phyloP scores from a whole-genome alignment of 495 filamentous ascomycete genomes.

The Aspergillus indologenus region DNA sequence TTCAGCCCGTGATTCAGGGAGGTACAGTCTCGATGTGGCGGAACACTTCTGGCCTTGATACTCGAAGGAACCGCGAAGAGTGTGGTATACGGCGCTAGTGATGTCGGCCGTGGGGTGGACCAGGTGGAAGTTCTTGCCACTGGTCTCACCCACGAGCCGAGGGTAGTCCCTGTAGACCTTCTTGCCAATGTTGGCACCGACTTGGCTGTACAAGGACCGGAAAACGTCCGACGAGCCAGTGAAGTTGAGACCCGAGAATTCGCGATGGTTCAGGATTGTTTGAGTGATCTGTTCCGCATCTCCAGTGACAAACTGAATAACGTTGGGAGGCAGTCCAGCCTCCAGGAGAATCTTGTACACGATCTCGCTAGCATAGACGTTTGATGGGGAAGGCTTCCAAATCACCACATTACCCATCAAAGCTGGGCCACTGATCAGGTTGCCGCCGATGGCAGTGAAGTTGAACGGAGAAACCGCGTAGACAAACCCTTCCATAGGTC shows the following conservation, averaged over 20 bases:
- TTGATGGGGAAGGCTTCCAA: slow-evolving; percentile 83
- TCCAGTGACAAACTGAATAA: slow-evolving; percentile 81
- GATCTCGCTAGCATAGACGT: slow-evolving; percentile 69
- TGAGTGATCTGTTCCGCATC: slow-evolving; percentile 71
- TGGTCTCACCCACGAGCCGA: slow-evolving; percentile 80
- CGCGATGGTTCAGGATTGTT: slow-evolving; percentile 60
- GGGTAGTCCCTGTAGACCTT: slow-evolving; percentile 72
- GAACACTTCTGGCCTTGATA: slow-evolving; percentile 91
- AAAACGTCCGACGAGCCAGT: slow-evolving; percentile 81
- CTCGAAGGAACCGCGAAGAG: slow-evolving; percentile 83
- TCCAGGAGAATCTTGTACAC: slow-evolving; percentile 85
- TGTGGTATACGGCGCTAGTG: slow-evolving; percentile 72
- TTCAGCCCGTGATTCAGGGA: slow-evolving; percentile 63
- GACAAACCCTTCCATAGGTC: slow-evolving; percentile 82
- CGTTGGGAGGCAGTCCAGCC: slow-evolving; percentile 73
- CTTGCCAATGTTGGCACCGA: slow-evolving; percentile 65
- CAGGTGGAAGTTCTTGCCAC: slow-evolving; percentile 91
- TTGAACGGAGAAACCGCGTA: slow-evolving; percentile 87
- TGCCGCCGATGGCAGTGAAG: slow-evolving; percentile 83
- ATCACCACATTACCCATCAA: slow-evolving; percentile 83
- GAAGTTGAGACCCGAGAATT: slow-evolving; percentile 77
- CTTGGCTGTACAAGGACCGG: slow-evolving; percentile 67
- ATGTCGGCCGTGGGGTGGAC: slow-evolving; percentile 72
- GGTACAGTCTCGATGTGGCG: slow-evolving; percentile 73
- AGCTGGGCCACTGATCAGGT: slow-evolving; percentile 68